Evolutionary conservation across 345 rosid species (phyloP).

Genomic region (Adansonia digitata): DNA sequence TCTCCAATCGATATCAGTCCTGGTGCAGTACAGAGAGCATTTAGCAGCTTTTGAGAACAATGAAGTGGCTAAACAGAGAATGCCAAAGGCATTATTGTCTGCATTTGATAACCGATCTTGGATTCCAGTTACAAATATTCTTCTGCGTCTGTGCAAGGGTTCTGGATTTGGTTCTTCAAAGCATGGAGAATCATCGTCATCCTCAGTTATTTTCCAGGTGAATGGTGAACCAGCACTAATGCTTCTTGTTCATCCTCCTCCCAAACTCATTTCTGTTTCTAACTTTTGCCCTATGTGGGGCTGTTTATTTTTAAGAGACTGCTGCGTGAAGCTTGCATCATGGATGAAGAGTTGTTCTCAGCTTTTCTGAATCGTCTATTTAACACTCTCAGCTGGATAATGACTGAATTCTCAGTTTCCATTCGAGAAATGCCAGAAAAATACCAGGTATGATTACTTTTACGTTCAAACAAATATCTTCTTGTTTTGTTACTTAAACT

Average conservation of each 20-base stretch:
- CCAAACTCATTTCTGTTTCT: not conserved
- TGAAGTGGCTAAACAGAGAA: constrained; percentile 65
- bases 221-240: constrained; percentile 10
- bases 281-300: constrained; percentile 12
- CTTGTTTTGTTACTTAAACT: not conserved
- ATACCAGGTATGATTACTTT: constrained; percentile 48
- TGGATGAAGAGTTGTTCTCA: constrained; percentile 64
- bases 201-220: constrained; percentile 85
- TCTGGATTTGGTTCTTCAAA: constrained; percentile 76
- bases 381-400: constrained; percentile 96
- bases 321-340: constrained; percentile 72
- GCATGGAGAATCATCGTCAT: constrained; percentile 76
- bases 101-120: constrained; percentile 96
- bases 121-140: constrained; percentile 89
- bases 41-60: constrained; percentile 81
- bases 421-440: constrained; percentile 95
- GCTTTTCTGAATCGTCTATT: constrained; percentile 88
- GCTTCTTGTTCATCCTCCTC: not conserved
- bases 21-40: constrained; percentile 87
- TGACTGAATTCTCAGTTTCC: constrained; percentile 95
- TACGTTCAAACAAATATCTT: not conserved
- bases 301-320: constrained; percentile 43
- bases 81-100: constrained; percentile 73
- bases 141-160: constrained; percentile 83
- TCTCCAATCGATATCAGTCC: constrained; percentile 89